phyloP scores from a whole-genome alignment of 2,329 filamentous ascomycete genomes.

The Paecilomyces formosus region DNA sequence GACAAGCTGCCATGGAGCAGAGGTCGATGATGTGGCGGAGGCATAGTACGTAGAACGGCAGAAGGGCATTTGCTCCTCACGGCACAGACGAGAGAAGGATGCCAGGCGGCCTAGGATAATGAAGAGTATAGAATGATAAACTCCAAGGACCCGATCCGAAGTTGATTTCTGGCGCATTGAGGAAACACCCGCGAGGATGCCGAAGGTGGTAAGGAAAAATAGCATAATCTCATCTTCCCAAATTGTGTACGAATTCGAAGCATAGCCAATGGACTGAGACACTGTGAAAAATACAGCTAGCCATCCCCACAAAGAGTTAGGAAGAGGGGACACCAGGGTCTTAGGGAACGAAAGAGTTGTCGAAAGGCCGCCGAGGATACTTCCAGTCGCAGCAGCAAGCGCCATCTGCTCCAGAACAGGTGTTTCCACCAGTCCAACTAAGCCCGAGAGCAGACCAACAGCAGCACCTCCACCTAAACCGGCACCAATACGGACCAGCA shows the following conservation, averaged over 20 bases:
- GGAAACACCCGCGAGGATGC: constrained; percentile 63
- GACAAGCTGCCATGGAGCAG: constrained; percentile 77
- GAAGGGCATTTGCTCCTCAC: constrained; percentile 97
- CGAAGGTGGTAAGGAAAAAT: constrained; percentile 86
- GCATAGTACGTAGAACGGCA: constrained; percentile 95
- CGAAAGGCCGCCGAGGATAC: constrained; percentile 36
- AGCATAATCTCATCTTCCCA: constrained; percentile 96
- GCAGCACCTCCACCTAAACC: constrained; percentile 41
- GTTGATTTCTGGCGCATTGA: constrained; percentile 65
- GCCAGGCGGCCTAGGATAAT: constrained; percentile 69
- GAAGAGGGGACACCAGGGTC: constrained; percentile 49
- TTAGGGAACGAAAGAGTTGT: constrained; percentile 31
- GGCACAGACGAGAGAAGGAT: constrained; percentile 84
- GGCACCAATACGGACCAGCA: constrained; percentile 45
- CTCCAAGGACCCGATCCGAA: constrained; percentile 64
- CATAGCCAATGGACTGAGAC: constrained; percentile 88
- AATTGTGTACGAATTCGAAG: constrained; percentile 96
- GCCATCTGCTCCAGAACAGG: constrained; percentile 24
- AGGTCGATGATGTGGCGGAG: constrained; percentile 84
- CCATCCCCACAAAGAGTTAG: constrained; percentile 82
- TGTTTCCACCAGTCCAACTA: constrained; percentile 19
- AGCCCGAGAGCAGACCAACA: constrained; percentile 16
- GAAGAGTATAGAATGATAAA: constrained; percentile 81
- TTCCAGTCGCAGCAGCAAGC: constrained; percentile 37
- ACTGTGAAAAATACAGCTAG: constrained; percentile 71